Evolutionary conservation across 441 rosid species (phyloP).

Genomic region (Raphanus hybrid): DNA sequence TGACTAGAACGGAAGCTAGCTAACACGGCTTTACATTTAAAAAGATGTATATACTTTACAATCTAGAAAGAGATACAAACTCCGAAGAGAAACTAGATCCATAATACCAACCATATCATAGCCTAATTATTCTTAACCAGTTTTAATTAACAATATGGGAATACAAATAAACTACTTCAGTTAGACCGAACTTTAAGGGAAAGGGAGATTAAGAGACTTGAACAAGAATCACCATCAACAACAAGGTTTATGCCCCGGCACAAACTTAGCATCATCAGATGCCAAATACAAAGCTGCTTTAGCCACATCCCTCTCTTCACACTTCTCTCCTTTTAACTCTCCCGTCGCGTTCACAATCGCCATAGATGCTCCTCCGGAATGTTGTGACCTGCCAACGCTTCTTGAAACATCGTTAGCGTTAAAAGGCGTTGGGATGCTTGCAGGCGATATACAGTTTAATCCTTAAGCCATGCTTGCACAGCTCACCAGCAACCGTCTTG

Average conservation of each 20-base stretch:
- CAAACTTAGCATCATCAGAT: slow-evolving; percentile 58
- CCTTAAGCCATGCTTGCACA: slow-evolving; percentile 32
- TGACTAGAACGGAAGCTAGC: too few relatives aligned
- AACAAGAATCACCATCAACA: slow-evolving; percentile 53
- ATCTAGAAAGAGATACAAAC: background rate
- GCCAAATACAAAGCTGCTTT: slow-evolving; percentile 61
- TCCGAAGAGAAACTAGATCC: slow-evolving; percentile 6
- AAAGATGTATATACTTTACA: background rate
- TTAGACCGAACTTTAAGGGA: slow-evolving; percentile 13
- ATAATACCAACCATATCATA: background rate
- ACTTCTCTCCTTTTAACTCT: slow-evolving; percentile 55
- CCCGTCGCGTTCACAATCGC: slow-evolving; percentile 39
- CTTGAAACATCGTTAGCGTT: slow-evolving; percentile 36
- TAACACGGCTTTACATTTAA: too few relatives aligned
- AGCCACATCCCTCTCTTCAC: slow-evolving; percentile 58
- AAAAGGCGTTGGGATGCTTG: slow-evolving; percentile 43
- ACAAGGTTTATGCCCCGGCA: slow-evolving; percentile 63
- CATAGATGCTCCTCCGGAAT: slow-evolving; percentile 34
- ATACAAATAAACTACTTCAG: background rate
- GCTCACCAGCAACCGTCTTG: slow-evolving; percentile 42
- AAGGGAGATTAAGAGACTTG: slow-evolving; percentile 40
- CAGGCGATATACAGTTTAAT: slow-evolving; percentile 42
- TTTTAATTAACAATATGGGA: background rate
- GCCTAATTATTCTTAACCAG: background rate
- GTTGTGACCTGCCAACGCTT: slow-evolving; percentile 38